Base-by-base conservation (phyloP, 2,329 filamentous ascomycete species). In the Scolecobasidium constrictum region DNA sequence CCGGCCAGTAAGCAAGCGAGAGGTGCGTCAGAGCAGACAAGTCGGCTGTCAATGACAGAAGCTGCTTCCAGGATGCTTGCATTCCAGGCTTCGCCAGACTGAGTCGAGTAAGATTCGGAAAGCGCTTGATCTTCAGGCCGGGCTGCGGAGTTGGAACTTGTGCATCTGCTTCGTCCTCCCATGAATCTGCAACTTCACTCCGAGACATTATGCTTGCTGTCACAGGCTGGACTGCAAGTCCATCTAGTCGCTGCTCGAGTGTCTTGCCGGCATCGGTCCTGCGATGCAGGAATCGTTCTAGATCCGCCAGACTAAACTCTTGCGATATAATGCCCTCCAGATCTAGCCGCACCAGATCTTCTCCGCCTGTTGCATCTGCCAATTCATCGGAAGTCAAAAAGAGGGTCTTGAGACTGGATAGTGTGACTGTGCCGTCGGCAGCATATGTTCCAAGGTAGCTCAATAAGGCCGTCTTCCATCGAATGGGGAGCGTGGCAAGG, bases 1-100 rank as follows among this genome's bases (percentile, higher is more conserved):
- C 72, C 3, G 75, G 75, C 77, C 77, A 81, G 53, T 76, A 66
- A 2, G 76, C 75, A 2, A 81, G 63, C 0, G 76, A 80, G 2
- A 81, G 62, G 49, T 80, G 76, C 0, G 75, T 78, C 18, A 81
- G 54, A 3, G 67, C 74, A n/a, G 71, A 64, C 1, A 77, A 56
- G 19, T 71, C 63, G 0, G 68, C 64, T 0, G 75, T 64, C 1
- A 81, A 53, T 2, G 61, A 57, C 2, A 81, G 59, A 2, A 81
- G 62, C 4, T 71, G 65, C 12, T 64, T 56, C 77, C 77, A 81
- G 9, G 65, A 73, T 7, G 68, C 67, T 18, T 60, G 60, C 3
- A 56, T 46, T 3, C 62, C 60, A 3, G 71, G 72, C 42, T 75
- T 64, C 2, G 74, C 72, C 1, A 81, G 65, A 2, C 73, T 79